Evolutionary conservation across 305 asterid species (phyloP).

Genomic region (Fraxinus velutina): DNA sequence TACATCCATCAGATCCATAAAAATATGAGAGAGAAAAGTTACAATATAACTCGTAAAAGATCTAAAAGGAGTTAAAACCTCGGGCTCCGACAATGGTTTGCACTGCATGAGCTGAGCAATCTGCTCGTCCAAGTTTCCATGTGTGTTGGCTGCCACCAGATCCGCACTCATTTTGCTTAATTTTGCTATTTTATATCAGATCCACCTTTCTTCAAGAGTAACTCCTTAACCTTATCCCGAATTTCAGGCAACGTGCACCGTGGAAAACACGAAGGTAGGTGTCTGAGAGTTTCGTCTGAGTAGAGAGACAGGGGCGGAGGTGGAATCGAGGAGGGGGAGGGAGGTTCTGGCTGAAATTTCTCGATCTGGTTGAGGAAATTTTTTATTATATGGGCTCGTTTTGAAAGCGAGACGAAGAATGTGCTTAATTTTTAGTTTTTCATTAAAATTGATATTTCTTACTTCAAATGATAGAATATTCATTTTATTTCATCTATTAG

Average conservation of each 20-base stretch:
- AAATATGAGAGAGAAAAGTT: background rate
- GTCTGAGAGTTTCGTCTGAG: conserved; percentile 11
- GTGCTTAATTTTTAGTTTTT: background rate
- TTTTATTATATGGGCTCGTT: background rate
- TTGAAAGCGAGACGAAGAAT: background rate
- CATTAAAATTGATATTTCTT: background rate
- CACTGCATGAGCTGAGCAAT: conserved; percentile 87
- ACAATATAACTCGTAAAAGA: conserved; percentile 3
- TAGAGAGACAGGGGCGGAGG: conserved; percentile 18
- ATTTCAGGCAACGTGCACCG: conserved; percentile 22
- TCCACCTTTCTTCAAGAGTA: conserved; percentile 23
- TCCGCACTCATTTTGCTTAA: conserved; percentile 52
- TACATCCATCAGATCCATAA: conserved; percentile 33
- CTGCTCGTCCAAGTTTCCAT: conserved; percentile 70
- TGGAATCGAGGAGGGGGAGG: conserved; percentile 21
- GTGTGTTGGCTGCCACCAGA: conserved; percentile 52
- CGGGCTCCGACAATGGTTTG: conserved; percentile 80
- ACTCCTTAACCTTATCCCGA: conserved; percentile 25
- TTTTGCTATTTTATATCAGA: conserved; percentile 29
- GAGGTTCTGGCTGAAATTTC: conserved; percentile 20
- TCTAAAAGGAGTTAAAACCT: conserved; percentile 37
- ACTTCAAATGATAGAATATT: background rate
- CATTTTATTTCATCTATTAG: background rate
- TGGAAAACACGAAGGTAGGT: background rate
- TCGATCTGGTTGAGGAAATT: conserved; percentile 14